A percentile compares a stretch with the other conserved stretches of the same genome.
phyloP scores from a whole-genome alignment of 345 rosid genomes.

The Brassica juncea region DNA sequence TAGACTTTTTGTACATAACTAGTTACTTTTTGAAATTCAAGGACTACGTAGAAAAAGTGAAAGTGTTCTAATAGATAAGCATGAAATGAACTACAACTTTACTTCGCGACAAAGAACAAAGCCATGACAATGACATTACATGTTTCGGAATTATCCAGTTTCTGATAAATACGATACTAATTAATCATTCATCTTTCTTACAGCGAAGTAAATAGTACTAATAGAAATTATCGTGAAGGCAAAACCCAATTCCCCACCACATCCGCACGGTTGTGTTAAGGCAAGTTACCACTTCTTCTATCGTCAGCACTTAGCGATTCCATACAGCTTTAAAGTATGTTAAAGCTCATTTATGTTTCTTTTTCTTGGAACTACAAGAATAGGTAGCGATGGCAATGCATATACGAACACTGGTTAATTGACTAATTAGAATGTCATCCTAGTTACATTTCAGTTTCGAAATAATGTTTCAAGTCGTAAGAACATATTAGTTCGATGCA shows the following conservation, averaged over 20 bases:
- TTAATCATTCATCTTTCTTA: conserved; percentile 8
- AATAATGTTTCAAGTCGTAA: neutral
- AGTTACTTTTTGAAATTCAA: neutral
- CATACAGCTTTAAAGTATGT: neutral
- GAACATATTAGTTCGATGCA: neutral
- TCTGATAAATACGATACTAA: neutral
- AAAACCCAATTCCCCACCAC: neutral
- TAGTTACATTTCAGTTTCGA: neutral
- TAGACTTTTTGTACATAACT: neutral
- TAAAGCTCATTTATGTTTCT: neutral
- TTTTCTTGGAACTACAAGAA: conserved; percentile 1
- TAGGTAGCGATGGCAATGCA: neutral
- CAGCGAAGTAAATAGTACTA: neutral
- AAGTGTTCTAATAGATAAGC: conserved; percentile 15
- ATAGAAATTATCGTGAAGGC: neutral
- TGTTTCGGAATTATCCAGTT: conserved; percentile 2
- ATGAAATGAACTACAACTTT: conserved; percentile 26
- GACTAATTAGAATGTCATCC: neutral
- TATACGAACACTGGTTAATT: neutral
- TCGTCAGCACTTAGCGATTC: conserved; percentile 17
- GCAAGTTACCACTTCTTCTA: neutral
- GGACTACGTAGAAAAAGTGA: conserved; percentile 3
- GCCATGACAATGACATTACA: conserved; percentile 31
- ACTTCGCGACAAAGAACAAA: conserved; percentile 26
- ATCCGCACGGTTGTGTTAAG: neutral